phyloP scores from a whole-genome alignment of 2,329 filamentous ascomycete species.

The Cercospora sesami region DNA sequence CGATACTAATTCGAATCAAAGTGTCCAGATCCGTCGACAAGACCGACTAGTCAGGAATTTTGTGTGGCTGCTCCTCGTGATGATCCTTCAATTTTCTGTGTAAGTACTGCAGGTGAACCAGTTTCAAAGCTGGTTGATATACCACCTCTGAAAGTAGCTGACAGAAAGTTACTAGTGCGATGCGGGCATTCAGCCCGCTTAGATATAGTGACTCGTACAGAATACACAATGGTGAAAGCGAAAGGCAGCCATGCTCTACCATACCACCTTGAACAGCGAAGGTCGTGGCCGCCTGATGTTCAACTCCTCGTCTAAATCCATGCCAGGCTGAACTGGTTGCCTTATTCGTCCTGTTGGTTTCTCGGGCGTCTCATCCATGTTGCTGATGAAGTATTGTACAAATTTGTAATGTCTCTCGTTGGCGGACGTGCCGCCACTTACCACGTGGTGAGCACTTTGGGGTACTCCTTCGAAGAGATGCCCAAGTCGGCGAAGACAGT shows the following conservation, averaged over 20 bases:
- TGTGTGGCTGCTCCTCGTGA: not conserved
- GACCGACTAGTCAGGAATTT: not conserved
- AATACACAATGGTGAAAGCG: not conserved
- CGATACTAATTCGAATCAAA: not conserved
- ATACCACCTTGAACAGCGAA: too few relatives aligned
- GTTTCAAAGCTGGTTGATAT: not conserved
- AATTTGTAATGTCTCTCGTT: not conserved
- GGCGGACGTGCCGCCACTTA: conserved; percentile 30
- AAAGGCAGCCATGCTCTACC: not conserved
- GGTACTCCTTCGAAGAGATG: conserved; percentile 63
- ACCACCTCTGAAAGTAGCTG: not conserved
- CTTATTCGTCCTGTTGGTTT: not conserved
- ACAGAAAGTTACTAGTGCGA: not conserved
- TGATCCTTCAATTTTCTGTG: not conserved
- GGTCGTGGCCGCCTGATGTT: too few relatives aligned
- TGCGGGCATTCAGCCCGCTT: not conserved
- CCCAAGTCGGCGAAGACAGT: conserved; percentile 62
- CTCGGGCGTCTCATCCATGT: not conserved
- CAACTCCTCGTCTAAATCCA: not conserved
- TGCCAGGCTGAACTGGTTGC: not conserved
- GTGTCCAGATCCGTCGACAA: not conserved
- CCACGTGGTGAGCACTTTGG: conserved; percentile 64
- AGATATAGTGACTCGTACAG: not conserved
- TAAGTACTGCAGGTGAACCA: not conserved
- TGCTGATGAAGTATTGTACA: conserved; percentile 1